Evolutionary conservation across 139 green algal genomes (phyloP), one percentile per base, ranked within the genome.

Genomic region (Coelastrella sp.): DNA sequence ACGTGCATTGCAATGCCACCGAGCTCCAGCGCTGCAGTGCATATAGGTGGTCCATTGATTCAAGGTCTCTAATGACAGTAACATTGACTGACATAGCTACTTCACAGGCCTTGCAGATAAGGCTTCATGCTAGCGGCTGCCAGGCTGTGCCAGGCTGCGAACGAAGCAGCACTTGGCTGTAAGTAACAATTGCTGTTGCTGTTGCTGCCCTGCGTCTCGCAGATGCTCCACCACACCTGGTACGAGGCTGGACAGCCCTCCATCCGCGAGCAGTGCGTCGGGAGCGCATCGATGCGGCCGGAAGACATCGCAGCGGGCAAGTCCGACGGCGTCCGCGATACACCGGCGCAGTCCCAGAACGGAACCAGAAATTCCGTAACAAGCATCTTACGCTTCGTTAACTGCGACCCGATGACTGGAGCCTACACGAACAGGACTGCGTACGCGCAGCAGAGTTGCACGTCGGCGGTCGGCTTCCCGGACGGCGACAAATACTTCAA

Each of bases 391-490:
- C 47, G 83, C 19, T 88, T 88, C 23, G 20, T 88, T 4, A 73
- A 66, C 54, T 88, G 83, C 20, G 32, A 88, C 56, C 68, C 66
- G 4, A 16, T 22, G 7, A 80, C 83, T 59, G 83, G 83, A 61
- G 54, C 66, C 5, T 88, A 88, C 83, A 80, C 17, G 7, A 88
- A 88, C 54, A 88, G 47, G 6, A 88, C 83, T 4, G 83, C 83
- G 5, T 80, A 58, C 57, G 83, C 83, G 13, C 83, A 88, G 83
- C 83, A 88, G 83, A 79, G 60, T 7, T 88, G 83, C 83, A 80
- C 22, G 20, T 56, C 83, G 17, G 83, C 68, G n/a, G 23, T 58
- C 2, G 83, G 83, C 19, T 88, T 59, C 83, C 83, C 83, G 3
- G 20, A 66, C 8, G 83, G 83, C 5, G 68, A 80, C 66, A 59